Conservation (phyloP, 108 stramenopile genomes). For the Ochromonas danica region DNA sequence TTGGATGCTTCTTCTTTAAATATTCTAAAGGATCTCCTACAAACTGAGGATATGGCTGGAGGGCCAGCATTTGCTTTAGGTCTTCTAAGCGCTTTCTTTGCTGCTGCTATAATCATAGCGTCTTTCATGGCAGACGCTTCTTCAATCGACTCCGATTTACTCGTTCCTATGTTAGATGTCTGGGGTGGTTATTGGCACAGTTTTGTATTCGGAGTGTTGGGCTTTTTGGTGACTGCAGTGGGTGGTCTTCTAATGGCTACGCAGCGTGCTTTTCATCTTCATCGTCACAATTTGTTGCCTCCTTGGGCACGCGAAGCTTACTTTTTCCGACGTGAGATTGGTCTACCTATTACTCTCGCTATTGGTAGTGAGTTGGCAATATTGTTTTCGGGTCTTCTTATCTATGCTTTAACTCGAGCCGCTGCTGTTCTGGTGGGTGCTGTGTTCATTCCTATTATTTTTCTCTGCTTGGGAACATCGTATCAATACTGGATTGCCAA, state of each 20-base stretch:
- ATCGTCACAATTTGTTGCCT: constrained; percentile 2
- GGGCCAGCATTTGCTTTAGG: background rate
- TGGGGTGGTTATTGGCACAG: background rate
- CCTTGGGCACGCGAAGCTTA: background rate
- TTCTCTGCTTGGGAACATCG: constrained; percentile 3
- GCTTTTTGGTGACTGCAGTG: background rate
- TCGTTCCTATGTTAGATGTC: background rate
- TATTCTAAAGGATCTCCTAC: background rate
- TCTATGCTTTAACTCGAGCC: constrained; percentile 4
- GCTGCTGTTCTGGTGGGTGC: constrained; percentile 3
- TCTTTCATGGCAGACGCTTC: background rate
- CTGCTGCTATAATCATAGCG: background rate
- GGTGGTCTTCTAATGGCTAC: background rate
- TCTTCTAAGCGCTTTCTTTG: background rate
- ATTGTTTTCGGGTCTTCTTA: background rate
- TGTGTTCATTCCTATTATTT: constrained; percentile 10
- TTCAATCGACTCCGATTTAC: background rate
- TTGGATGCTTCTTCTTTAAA: background rate
- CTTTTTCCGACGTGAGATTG: background rate
- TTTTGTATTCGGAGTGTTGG: constrained; percentile 7
- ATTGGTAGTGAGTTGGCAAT: background rate
- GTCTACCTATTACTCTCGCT: background rate
- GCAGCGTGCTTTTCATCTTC: background rate
- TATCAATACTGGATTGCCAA: background rate
- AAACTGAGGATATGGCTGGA: constrained; percentile 7